These are phyloP conservation scores for Aspergillus egyptiacus DNA, from an alignment of 495 filamentous ascomycete genomes.

Conservation along the genomic window DNA sequence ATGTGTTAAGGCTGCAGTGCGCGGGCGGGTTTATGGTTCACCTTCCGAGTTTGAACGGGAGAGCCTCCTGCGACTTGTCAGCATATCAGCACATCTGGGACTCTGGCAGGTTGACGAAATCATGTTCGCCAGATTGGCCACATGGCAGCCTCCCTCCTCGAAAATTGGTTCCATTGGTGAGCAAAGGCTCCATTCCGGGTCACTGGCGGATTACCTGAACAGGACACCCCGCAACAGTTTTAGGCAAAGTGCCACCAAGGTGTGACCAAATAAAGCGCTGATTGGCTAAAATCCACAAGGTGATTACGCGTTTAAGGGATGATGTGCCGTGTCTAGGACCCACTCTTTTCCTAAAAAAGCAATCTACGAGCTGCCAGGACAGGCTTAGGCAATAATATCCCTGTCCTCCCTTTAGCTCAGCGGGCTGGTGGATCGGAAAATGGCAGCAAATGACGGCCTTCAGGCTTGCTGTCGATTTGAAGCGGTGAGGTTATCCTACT, in stretches of 20 bases:
- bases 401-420: conserved; percentile 9
- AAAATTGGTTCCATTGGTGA: not conserved
- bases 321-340: conserved; percentile 23
- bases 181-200: not conserved
- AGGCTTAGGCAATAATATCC: conserved; percentile 18
- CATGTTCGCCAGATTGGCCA: too few relatives aligned
- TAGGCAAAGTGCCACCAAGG: conserved; percentile 13
- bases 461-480: conserved; percentile 3
- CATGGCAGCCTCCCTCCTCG: not conserved
- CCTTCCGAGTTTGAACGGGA: not conserved
- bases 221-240: conserved; percentile 20
- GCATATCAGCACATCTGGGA: not conserved
- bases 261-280: not conserved
- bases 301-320: conserved; percentile 25
- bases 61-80: not conserved
- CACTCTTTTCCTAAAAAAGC: conserved; percentile 12
- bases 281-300: conserved; percentile 10
- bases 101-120: too few relatives aligned
- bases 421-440: conserved; percentile 7
- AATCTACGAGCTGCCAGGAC: conserved; percentile 21
- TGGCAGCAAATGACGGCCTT: conserved; percentile 9
- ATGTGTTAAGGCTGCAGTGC: conserved; percentile 5
- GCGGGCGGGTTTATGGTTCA: too few relatives aligned
- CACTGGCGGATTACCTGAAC: conserved; percentile 17
- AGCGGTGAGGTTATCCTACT: conserved; percentile 20